A percentile compares a stretch with the other conserved stretches of the same genome.
phyloP scores from a whole-genome alignment of 169 alveolate species.

The Toxoplasma gondii region DNA sequence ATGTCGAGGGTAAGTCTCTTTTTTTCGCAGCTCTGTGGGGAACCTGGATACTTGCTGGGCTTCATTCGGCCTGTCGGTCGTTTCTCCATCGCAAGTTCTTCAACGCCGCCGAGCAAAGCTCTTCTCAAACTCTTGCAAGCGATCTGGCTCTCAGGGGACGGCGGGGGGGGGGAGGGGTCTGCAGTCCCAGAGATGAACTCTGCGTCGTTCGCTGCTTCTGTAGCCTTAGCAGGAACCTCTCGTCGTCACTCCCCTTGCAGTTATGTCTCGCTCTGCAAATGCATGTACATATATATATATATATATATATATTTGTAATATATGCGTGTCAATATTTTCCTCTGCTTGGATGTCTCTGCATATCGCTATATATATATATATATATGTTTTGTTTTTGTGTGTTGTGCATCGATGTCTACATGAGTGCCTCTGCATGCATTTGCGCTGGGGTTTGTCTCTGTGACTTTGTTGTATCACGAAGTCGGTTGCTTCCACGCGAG shows the following conservation, averaged over 20 bases:
- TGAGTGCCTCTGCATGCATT: no score
- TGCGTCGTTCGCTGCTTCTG: no score
- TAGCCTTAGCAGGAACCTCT: neutral
- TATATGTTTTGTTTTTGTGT: neutral
- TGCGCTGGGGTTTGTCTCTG: no score
- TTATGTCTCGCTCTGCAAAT: neutral
- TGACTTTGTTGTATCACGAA: no score
- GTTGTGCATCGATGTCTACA: neutral
- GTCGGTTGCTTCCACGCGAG: no score
- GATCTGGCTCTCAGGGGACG: no score
- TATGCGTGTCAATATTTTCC: neutral
- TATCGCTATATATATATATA: neutral
- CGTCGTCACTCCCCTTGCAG: no score
- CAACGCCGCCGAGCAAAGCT: no score
- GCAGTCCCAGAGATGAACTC: no score
- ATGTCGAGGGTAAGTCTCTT: slow-evolving; percentile 51
- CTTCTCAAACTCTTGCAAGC: no score
- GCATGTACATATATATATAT: neutral
- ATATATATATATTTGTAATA: neutral
- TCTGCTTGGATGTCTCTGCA: neutral
- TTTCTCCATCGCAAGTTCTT: neutral
- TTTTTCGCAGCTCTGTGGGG: neutral
- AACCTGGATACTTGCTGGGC: neutral
- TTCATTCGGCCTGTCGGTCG: neutral
- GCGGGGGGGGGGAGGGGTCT: no score